Evolutionary conservation across 164 flowering plant genomes (phyloP), one percentile per base, ranked within the genome.

Genomic region (Taxillus chinensis): DNA sequence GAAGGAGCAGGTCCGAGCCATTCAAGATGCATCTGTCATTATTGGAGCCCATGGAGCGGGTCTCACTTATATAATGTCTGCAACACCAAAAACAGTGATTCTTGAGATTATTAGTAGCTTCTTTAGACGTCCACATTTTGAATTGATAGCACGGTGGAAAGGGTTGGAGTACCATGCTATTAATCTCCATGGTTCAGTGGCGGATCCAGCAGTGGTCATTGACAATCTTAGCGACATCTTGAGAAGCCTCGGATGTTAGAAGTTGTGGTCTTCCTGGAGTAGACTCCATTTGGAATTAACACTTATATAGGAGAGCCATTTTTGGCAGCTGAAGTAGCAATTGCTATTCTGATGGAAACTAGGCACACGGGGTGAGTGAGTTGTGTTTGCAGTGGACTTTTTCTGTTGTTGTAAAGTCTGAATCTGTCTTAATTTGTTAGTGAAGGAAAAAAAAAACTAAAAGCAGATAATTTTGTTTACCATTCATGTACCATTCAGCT

Each of bases 21-120:
- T 95, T 69, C 88, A 86, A 73, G 99, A 91, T 72, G 97, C 99
- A 15, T 82, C 90, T 0, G 90, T 95, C 61, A 87, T 95, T 59
- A 74, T 91, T 39, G 97, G 99, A n/a, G 99, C 99, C 50, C 99
- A 95, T 63, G 99, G 99, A 41, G 99, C 99, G 7, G 99, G 99
- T 55, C 86, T 95, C 13, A 95, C 99, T 41, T 96, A 95, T 65
- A 79, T 95, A 40, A 74, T 91, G 48, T 78, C 99, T 5, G 97
- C 99, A 38, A 60, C 70, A 39, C 84, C 92, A 5, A 69, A 80
- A 58, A 75, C 99, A 0, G 84, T 86, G 59, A 63, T 95, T 64
- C 79, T 95, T 39, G 99, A 95, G 76, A 82, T 95, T 45, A 77
- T 95, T 43, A 86, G 93, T 71, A 82, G 85, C 63, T 71, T 62